Base-by-base conservation (phyloP, 2,329 filamentous ascomycete genomes). In the Diaporthe eres region DNA sequence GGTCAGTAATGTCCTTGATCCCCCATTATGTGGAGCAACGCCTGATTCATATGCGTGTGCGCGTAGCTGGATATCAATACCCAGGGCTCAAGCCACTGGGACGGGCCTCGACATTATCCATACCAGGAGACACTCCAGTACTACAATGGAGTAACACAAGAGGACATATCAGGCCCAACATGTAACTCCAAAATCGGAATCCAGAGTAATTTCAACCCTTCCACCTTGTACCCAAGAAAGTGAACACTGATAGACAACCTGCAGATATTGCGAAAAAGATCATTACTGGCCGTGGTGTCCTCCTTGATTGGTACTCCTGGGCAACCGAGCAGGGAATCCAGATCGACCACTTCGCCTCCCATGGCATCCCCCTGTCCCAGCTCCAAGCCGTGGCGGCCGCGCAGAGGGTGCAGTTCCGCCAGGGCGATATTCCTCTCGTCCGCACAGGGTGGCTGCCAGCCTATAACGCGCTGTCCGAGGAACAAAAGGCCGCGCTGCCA, bases 41-140 rank as follows among this genome's bases (percentile, higher is more conserved):
- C 6, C 28, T 58, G 3, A 37, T 22, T 17, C 15, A 19, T 31
- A 31, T 34, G 55, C 55, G 22, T 37, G 9, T 12, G 8, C 5
- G 8, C 13, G 15, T 39, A 60, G 34, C 57, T 60, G 19, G 31
- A 60, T 10, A 80, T 89, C 75, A 89, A 89, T 80, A 87, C 86
- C 4, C 87, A 88, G 76, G 84, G 84, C 67, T 83, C 85, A 9
- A 86, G 85, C 25, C 87, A 88, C 76, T 88, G 87, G 87, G 87
- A 88, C 81, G 86, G 87, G 6, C 86, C 88, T 73, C 81, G 86
- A 73, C 88, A 90, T 76, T 80, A 34, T 8, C 58, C 58, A 15
- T 73, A 55, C n/a, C 71, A 73, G 28, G 28, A 57, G 7, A 42
- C 47, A 9, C 22, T 39, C n/a, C 71, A 61, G 15, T 61, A 60